Evolutionary conservation across 805 yeast species (phyloP).

Genomic region (Pichia nakasei): DNA sequence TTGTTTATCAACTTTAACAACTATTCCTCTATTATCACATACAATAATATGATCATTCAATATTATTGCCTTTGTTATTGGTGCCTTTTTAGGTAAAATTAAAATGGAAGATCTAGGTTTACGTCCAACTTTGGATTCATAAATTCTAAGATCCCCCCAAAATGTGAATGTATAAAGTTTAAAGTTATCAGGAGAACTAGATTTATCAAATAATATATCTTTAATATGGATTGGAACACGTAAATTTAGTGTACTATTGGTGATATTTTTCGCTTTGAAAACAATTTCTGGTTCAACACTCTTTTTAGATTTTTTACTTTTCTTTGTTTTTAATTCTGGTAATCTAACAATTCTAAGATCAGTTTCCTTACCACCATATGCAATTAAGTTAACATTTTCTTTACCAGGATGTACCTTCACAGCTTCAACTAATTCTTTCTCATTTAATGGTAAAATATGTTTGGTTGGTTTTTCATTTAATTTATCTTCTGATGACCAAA

Average conservation of each 20-base stretch:
- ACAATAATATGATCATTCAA: slow-evolving; percentile 44
- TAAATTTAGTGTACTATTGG: slow-evolving; percentile 66
- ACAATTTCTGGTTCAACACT: slow-evolving; percentile 20
- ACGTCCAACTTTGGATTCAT: slow-evolving; percentile 59
- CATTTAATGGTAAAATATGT: slow-evolving; percentile 22
- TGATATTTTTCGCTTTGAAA: slow-evolving; percentile 77
- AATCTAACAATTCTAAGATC: slow-evolving; percentile 47
- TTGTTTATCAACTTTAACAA: slow-evolving; percentile 45
- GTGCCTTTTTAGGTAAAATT: slow-evolving; percentile 17
- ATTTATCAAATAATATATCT: slow-evolving; percentile 38
- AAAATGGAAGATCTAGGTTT: slow-evolving; percentile 53
- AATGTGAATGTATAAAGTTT: slow-evolving; percentile 59
- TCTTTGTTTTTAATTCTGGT: slow-evolving; percentile 1
- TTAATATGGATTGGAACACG: slow-evolving; percentile 79
- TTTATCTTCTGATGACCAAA: slow-evolving; percentile 11
- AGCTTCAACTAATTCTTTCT: slow-evolving; percentile 26
- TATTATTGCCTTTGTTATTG: slow-evolving; percentile 14
- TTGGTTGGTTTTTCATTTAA: slow-evolving; percentile 21
- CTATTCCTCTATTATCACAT: slow-evolving; percentile 62
- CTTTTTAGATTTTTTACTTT: background rate
- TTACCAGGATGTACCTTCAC: slow-evolving; percentile 8
- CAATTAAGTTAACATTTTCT: slow-evolving; percentile 46
- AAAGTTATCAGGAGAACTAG: slow-evolving; percentile 31
- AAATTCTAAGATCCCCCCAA: slow-evolving; percentile 67
- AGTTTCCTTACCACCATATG: slow-evolving; percentile 81